Conservation (phyloP, 2,329 filamentous ascomycete species). For the Gliomastix tumulicola region DNA sequence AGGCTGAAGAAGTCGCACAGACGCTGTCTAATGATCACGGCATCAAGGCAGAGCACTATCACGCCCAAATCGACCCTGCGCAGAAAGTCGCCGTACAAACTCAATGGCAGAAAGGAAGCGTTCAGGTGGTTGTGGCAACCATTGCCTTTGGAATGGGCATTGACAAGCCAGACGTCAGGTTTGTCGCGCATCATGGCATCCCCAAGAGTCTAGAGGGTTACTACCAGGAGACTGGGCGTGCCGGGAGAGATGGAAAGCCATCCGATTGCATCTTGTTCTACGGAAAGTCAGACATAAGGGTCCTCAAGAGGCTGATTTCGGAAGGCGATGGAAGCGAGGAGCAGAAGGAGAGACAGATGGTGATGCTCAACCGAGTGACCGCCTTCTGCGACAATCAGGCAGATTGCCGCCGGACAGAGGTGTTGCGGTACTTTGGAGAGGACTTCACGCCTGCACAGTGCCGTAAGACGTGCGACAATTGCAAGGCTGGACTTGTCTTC, state of each 20-base stretch:
- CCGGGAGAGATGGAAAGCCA: conserved; percentile 79
- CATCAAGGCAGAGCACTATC: conserved; percentile 78
- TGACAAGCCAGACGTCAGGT: conserved; percentile 93
- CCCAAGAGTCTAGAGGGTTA: conserved; percentile 97
- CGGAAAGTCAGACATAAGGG: conserved; percentile 67
- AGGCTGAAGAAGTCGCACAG: conserved; percentile 72
- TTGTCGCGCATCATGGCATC: conserved; percentile 87
- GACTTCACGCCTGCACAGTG: conserved; percentile 68
- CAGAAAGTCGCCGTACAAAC: conserved; percentile 68
- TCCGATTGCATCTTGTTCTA: conserved; percentile 92
- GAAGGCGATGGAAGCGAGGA: conserved; percentile 68
- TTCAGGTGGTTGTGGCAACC: conserved; percentile 91
- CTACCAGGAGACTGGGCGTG: conserved; percentile 95
- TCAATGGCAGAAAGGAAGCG: conserved; percentile 71
- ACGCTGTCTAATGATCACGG: conserved; percentile 52
- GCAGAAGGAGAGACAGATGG: conserved; percentile 76
- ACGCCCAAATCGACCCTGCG: conserved; percentile 65
- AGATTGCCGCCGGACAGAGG: conserved; percentile 81
- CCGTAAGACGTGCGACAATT: conserved; percentile 79
- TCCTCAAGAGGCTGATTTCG: conserved; percentile 73
- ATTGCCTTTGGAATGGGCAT: conserved; percentile 99
- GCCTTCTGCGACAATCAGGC: conserved; percentile 84
- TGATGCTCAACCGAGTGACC: conserved; percentile 80
- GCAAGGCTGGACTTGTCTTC: conserved; percentile 64
- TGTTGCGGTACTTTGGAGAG: conserved; percentile 93